A percentile compares a stretch with the other conserved stretches of the same genome.
phyloP scores from a whole-genome alignment of 2,329 filamentous ascomycete species.

The Claviceps spartinae region DNA sequence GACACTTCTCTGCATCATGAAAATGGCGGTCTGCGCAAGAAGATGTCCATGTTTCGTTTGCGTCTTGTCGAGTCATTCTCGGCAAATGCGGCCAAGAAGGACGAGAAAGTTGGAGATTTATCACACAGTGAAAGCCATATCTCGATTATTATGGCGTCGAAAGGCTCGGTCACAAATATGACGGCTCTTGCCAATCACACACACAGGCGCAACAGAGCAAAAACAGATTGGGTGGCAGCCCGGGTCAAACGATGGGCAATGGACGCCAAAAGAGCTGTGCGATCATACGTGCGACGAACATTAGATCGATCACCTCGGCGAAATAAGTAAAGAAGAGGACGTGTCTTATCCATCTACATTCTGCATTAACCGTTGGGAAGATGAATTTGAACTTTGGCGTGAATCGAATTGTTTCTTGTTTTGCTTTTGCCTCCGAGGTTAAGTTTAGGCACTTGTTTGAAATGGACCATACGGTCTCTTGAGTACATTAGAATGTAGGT shows the following conservation, averaged over 20 bases:
- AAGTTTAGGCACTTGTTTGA: background rate
- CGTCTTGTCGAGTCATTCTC: constrained; percentile 9
- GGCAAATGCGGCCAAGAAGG: constrained; percentile 7
- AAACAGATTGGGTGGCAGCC: constrained; percentile 11
- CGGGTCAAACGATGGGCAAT: constrained; percentile 22
- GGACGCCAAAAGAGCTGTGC: constrained; percentile 19
- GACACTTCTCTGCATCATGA: background rate
- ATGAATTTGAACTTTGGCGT: constrained; percentile 1
- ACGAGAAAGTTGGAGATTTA: constrained; percentile 3
- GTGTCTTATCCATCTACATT: background rate
- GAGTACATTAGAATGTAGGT: background rate
- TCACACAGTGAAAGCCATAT: constrained; percentile 3
- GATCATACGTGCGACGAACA: constrained; percentile 19
- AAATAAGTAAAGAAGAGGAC: constrained; percentile 1
- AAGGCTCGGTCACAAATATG: constrained; percentile 3
- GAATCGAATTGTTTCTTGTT: background rate
- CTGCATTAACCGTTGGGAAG: constrained; percentile 4
- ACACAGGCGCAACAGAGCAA: constrained; percentile 1
- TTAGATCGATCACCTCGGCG: constrained; percentile 17
- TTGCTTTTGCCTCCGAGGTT: background rate
- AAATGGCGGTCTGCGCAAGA: constrained; percentile 14
- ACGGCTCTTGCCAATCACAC: constrained; percentile 1
- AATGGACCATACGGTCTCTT: background rate
- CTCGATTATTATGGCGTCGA: constrained; percentile 1
- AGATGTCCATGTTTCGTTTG: constrained; percentile 18